Percentiles rank a stretch among this genome's conserved stretches.
Evolutionary conservation across 148 eudicot genomes (phyloP).

Genomic region (Rhododendron mucronatum): DNA sequence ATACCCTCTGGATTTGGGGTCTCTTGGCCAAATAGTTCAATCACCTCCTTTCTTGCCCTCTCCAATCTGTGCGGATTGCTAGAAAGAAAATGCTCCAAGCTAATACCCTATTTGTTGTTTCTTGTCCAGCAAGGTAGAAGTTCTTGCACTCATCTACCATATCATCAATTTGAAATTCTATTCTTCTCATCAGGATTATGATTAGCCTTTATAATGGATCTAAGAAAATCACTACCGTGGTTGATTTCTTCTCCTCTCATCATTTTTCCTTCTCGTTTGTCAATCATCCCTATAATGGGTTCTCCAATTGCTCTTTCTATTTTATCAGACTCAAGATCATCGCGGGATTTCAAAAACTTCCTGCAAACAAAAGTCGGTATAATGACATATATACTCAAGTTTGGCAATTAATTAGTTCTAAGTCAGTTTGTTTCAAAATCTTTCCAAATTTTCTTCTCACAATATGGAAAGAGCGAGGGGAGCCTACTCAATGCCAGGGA

Average conservation of each 20-base stretch:
- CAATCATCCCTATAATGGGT: neutral
- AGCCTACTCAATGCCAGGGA: neutral
- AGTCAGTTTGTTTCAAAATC: neutral
- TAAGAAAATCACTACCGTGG: constrained; percentile 8
- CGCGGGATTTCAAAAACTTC: neutral
- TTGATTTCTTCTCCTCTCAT: neutral
- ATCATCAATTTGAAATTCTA: constrained; percentile 5
- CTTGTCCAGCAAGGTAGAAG: constrained; percentile 2
- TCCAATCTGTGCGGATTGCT: constrained; percentile 7
- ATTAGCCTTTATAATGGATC: constrained; percentile 11
- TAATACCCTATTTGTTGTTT: neutral
- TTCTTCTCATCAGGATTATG: neutral
- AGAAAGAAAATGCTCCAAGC: neutral
- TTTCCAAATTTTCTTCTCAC: neutral
- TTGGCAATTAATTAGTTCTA: neutral
- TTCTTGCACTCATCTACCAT: constrained; percentile 9
- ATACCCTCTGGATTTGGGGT: neutral
- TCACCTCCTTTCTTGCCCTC: constrained; percentile 7
- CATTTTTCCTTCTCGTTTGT: neutral
- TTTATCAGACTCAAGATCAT: constrained; percentile 1
- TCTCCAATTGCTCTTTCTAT: neutral
- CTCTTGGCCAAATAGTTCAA: constrained; percentile 4
- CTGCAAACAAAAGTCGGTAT: neutral
- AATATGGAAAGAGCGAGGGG: neutral
- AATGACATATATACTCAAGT: neutral